These are phyloP conservation scores for Globisporangium megalacanthum DNA, from an alignment of 352 stramenopile genomes.

Conservation along the genomic window DNA sequence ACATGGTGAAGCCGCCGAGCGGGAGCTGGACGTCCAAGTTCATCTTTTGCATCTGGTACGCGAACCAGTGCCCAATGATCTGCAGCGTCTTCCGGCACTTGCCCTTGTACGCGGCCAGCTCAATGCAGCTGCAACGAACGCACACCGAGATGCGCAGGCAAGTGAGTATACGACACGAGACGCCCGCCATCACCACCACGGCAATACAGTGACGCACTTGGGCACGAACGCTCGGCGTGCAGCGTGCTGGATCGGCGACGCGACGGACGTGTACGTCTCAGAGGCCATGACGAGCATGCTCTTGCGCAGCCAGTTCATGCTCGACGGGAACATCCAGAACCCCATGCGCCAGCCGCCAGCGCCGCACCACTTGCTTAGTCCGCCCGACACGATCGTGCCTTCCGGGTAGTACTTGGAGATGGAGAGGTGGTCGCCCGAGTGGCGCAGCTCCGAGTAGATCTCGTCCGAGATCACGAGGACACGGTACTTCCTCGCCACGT, in stretches of 20 bases:
- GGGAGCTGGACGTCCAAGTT: conserved; percentile 71
- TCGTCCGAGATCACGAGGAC: conserved; percentile 88
- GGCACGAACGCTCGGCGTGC: conserved; percentile 71
- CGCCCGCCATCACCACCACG: neutral
- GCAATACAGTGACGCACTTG: conserved; percentile 39
- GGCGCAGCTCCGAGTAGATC: conserved; percentile 85
- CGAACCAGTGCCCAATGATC: conserved; percentile 77
- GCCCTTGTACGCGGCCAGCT: conserved; percentile 72
- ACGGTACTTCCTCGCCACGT: conserved; percentile 76
- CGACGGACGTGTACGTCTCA: conserved; percentile 85
- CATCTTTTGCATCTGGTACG: conserved; percentile 83
- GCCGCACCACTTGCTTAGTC: conserved; percentile 86
- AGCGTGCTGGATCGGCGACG: conserved; percentile 82
- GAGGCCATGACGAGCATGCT: conserved; percentile 88
- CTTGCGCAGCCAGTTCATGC: conserved; percentile 74
- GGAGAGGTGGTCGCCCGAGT: conserved; percentile 65
- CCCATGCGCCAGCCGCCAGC: conserved; percentile 85
- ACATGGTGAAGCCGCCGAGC: conserved; percentile 81
- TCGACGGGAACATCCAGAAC: conserved; percentile 81
- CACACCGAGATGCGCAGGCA: neutral
- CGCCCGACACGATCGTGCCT: conserved; percentile 83
- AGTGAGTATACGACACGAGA: neutral
- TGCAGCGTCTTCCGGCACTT: conserved; percentile 80
- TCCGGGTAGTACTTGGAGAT: conserved; percentile 86
- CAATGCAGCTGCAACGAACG: conserved; percentile 47